phyloP scores from a whole-genome alignment of 2,329 filamentous ascomycete genomes.

The Colletotrichum phormii region DNA sequence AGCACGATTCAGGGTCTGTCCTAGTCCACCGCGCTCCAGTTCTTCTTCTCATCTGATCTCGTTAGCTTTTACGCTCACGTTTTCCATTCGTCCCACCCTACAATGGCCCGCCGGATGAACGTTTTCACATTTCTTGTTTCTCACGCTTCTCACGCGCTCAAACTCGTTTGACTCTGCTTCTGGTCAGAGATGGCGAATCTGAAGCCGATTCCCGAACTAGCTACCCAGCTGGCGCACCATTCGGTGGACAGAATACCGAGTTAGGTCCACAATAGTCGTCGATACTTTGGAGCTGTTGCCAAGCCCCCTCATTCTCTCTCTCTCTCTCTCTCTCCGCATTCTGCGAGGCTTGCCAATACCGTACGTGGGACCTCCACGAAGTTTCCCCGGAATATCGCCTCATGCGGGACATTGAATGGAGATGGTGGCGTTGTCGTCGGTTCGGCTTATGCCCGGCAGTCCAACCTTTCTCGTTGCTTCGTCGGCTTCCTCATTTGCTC shows the following conservation, averaged over 20 bases:
- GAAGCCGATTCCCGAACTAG: slow-evolving; percentile 4
- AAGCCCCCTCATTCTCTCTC: slow-evolving; percentile 6
- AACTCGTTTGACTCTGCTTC: neutral
- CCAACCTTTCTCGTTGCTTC: neutral
- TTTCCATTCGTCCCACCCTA: neutral
- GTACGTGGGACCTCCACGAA: slow-evolving; percentile 31
- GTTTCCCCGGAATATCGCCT: slow-evolving; percentile 34
- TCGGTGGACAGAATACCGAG: slow-evolving; percentile 30
- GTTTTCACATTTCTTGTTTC: slow-evolving; percentile 17
- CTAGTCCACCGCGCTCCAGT: slow-evolving; percentile 6
- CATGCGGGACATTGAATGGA: neutral
- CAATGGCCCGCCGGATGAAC: slow-evolving; percentile 24
- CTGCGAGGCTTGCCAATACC: slow-evolving; percentile 13
- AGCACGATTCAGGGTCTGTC: slow-evolving; percentile 22
- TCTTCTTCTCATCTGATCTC: slow-evolving; percentile 28
- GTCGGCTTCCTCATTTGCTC: neutral
- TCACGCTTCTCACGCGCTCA: neutral
- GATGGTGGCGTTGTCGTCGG: slow-evolving; percentile 5
- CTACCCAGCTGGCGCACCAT: neutral
- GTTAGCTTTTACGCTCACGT: neutral
- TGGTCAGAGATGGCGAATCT: neutral
- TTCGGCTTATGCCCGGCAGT: slow-evolving; percentile 14
- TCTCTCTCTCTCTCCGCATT: slow-evolving; percentile 31
- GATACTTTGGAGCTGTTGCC: neutral
- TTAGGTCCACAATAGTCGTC: slow-evolving; percentile 1